Evolutionary conservation across 768 basidiomycete genomes (phyloP), one percentile per base, ranked within the genome.

Genomic region (Amylocystis lapponica): DNA sequence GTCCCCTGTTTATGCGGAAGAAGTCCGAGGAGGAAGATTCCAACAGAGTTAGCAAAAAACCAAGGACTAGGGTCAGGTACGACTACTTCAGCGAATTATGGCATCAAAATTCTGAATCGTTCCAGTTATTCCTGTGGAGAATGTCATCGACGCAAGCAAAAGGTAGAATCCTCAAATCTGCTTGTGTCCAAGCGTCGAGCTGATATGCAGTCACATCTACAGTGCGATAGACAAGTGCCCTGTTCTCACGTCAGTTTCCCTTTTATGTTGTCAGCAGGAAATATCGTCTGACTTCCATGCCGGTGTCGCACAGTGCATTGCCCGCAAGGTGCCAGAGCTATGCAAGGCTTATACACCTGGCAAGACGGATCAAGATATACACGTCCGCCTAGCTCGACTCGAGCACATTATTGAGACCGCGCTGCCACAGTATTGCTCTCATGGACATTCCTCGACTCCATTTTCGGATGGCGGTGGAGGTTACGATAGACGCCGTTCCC

Each of bases 331-430:
- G 0, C 88, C 88, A 23, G 86, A 90, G 46, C 67, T 91, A 32
- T 92, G 88, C 69, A 86, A 86, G 59, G 82, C 88, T 0, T 92
- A 92, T 57, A 90, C 86, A 6, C 89, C 88, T 9, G 88, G 88
- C 44, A 91, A 90, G 59, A 71, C 79, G 13, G 89, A 91, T 62
- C 84, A 88, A 57, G 87, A 92, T 62, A 66, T 92, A 36, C 79
- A 74, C 52, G 75, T 78, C 32, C 81, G 88, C 37, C 65, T 92
- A 31, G 70, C 82, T 27, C 74, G 88, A 45, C 69, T 92, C 16
- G 88, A 92, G 58, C 81, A 85, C 50, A 86, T 92, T 39, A 72
- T 92, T 34, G 88, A 90, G 53, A 66, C 74, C 49, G 88, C 87
- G 3, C 62, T 92, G 5, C 88, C 88, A 23, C 86, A 90, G 43